Percentiles rank a stretch among this genome's conserved stretches.
Conservation (phyloP, 306 rosid species). For the Vicia villosa region DNA sequence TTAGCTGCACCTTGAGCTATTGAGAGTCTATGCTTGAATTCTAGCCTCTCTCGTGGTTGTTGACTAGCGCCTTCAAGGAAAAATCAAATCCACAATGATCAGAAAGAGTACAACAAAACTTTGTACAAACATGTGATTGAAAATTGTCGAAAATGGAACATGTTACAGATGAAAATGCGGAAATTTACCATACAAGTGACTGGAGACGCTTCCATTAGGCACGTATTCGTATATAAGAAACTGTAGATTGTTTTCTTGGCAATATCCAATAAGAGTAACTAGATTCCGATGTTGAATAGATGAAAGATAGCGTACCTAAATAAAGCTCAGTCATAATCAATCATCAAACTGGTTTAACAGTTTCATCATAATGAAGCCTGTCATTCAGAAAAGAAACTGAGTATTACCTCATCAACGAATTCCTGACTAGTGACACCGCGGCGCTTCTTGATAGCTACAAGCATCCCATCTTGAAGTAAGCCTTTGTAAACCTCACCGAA, state of each 20-base stretch:
- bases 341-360: conserved; percentile 12
- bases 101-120: background rate
- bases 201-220: conserved; percentile 89
- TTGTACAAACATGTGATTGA: background rate
- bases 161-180: conserved; percentile 36
- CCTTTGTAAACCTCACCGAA: conserved; percentile 92
- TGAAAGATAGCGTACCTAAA: conserved; percentile 84
- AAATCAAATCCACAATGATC: conserved; percentile 22
- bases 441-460: conserved; percentile 88
- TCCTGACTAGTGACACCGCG: conserved; percentile 64
- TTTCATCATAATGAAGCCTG: background rate
- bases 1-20: conserved; percentile 97
- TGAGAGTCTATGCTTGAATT: conserved; percentile 83
- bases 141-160: conserved; percentile 14
- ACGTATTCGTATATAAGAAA: conserved; percentile 84
- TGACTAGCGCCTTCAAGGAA: conserved; percentile 59
- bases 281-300: conserved; percentile 78
- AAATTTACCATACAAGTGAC: conserved; percentile 86
- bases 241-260: conserved; percentile 87
- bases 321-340: conserved; percentile 25
- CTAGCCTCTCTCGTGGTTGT: conserved; percentile 70
- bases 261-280: conserved; percentile 86
- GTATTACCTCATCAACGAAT: conserved; percentile 77
- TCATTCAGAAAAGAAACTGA: conserved; percentile 23
- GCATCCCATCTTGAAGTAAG: conserved; percentile 89